A percentile compares a stretch with the other conserved stretches of the same genome.
Conservation (phyloP, 495 filamentous ascomycete species). For the Penicillium salamii region DNA sequence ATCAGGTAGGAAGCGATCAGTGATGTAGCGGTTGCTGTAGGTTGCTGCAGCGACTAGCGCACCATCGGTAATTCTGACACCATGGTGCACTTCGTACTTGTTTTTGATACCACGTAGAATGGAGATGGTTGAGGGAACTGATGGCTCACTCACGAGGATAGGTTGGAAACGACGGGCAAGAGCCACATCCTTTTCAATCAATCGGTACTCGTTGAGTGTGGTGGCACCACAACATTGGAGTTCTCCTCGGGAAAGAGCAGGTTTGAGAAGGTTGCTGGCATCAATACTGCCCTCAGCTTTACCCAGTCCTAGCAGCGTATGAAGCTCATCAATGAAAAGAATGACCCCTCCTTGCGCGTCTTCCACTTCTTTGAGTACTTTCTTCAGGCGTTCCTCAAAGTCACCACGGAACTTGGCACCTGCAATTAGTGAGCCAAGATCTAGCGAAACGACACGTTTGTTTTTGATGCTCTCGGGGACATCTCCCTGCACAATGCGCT, state of each 20-base stretch:
- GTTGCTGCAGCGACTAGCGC: conserved; percentile 90
- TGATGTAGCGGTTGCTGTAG: conserved; percentile 93
- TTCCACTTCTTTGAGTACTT: conserved; percentile 85
- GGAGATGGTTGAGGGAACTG: conserved; percentile 87
- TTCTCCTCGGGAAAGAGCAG: conserved; percentile 86
- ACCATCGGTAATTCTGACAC: conserved; percentile 86
- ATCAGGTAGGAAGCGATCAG: conserved; percentile 90
- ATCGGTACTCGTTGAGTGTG: conserved; percentile 84
- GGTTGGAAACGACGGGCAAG: conserved; percentile 92
- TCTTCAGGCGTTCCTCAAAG: conserved; percentile 92
- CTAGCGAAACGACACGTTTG: conserved; percentile 81
- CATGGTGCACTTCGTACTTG: conserved; percentile 93
- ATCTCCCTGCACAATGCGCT: conserved; percentile 86
- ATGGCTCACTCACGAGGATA: conserved; percentile 83
- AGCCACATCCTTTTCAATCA: conserved; percentile 95
- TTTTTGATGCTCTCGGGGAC: conserved; percentile 97
- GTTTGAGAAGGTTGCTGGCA: conserved; percentile 92
- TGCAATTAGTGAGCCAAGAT: conserved; percentile 88
- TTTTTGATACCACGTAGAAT: conserved; percentile 97
- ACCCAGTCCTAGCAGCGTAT: conserved; percentile 85
- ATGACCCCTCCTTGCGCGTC: conserved; percentile 87
- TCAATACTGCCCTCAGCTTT: conserved; percentile 96
- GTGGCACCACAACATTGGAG: conserved; percentile 95
- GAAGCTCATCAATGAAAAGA: conserved; percentile 93
- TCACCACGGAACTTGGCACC: conserved; percentile 95